Conservation (phyloP, 352 stramenopile species). For the Elongisporangium prolatum region DNA sequence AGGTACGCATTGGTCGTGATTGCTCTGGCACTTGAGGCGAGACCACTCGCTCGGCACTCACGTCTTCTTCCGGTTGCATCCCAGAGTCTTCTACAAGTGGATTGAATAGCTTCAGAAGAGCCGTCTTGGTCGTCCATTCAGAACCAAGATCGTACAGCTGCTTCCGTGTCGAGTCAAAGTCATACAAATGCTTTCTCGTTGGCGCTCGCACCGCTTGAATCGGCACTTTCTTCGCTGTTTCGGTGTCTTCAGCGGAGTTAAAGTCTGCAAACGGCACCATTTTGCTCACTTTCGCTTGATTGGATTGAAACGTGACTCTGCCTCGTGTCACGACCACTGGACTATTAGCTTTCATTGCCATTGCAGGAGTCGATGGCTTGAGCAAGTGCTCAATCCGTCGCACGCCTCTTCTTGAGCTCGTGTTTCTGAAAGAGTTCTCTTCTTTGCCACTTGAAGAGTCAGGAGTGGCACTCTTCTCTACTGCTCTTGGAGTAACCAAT, state of each 20-base stretch:
- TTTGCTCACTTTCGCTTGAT: background rate
- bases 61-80: background rate
- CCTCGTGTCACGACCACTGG: background rate
- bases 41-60: background rate
- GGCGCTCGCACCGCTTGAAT: no score
- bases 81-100: background rate
- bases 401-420: background rate
- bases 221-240: background rate
- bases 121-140: background rate
- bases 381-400: background rate
- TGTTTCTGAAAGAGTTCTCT: background rate
- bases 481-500: background rate
- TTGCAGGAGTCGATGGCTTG: background rate
- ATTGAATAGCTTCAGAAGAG: background rate
- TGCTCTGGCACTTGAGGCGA: background rate
- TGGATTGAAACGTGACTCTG: background rate
- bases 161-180: background rate
- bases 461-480: background rate
- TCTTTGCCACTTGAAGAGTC: background rate
- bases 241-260: background rate
- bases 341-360: background rate
- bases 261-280: constrained; percentile 6
- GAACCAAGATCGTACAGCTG: background rate
- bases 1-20: background rate
- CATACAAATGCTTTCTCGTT: background rate